phyloP scores from a whole-genome alignment of 441 rosid genomes.

The Viola pubescens region DNA sequence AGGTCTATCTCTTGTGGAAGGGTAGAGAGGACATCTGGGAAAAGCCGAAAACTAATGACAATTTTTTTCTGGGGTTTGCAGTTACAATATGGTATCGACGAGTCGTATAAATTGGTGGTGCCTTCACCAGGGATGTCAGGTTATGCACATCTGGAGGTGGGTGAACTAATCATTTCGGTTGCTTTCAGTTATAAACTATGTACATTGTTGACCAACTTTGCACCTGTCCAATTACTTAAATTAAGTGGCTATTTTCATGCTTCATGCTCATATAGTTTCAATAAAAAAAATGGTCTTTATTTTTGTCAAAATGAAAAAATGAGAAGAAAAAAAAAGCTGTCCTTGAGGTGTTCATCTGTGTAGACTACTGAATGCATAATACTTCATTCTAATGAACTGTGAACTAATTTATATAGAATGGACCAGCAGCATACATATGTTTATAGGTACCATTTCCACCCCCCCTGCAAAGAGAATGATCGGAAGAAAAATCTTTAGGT shows the following conservation, averaged over 20 bases:
- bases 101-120: slow-evolving; percentile 53
- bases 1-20: background rate
- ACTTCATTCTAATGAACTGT: too few species aligned
- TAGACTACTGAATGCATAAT: too few species aligned
- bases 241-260: background rate
- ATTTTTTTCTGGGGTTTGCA: slow-evolving; percentile 16
- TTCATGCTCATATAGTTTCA: background rate
- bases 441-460: too few species aligned
- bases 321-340: background rate
- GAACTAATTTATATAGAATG: too few species aligned
- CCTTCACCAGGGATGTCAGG: slow-evolving; percentile 35
- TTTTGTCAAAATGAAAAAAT: background rate
- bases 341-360: too few species aligned
- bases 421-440: too few species aligned
- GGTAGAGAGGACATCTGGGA: background rate
- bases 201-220: background rate
- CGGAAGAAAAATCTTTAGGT: too few species aligned
- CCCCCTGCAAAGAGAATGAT: too few species aligned
- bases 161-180: slow-evolving; percentile 1
- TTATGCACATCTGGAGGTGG: slow-evolving; percentile 53
- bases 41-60: background rate
- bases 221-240: slow-evolving; percentile 1
- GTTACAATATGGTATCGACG: slow-evolving; percentile 55
- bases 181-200: background rate
- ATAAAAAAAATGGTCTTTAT: background rate